Conservation (phyloP, 2,329 filamentous ascomycete species). For the Hymenoscyphus occultus region DNA sequence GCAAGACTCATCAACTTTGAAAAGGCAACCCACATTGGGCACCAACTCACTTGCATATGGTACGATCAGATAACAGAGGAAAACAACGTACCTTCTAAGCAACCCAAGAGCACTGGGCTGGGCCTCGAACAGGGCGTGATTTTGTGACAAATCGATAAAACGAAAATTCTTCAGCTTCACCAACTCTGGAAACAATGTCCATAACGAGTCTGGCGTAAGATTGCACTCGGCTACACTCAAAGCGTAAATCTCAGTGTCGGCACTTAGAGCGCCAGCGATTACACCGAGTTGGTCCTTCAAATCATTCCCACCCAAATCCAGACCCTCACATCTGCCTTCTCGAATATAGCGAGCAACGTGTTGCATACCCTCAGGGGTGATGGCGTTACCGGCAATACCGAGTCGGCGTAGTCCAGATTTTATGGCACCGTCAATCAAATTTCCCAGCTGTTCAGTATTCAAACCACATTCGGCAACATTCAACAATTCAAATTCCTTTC, state of each 20-base stretch:
- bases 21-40: conserved; percentile 5
- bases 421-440: conserved; percentile 78
- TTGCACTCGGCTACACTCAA: conserved; percentile 85
- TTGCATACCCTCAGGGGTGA: conserved; percentile 70
- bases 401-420: conserved; percentile 74
- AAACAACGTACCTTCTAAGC: conserved; percentile 63
- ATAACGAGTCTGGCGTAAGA: conserved; percentile 68
- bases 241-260: conserved; percentile 66
- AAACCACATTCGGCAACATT: conserved; percentile 78
- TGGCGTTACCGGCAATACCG: conserved; percentile 77
- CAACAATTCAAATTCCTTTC: conserved; percentile 74
- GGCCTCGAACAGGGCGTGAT: conserved; percentile 72
- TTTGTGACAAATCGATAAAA: conserved; percentile 91
- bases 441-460: conserved; percentile 66
- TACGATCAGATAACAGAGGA: neutral
- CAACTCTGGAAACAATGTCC: conserved; percentile 71
- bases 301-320: conserved; percentile 88
- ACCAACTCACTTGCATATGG: conserved; percentile 5
- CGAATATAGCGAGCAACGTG: conserved; percentile 76
- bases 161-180: conserved; percentile 69
- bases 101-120: conserved; percentile 71
- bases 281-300: conserved; percentile 53
- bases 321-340: conserved; percentile 75
- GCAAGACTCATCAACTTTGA: conserved; percentile 6
- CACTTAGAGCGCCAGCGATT: conserved; percentile 51